Base-by-base conservation (phyloP, 148 eudicot genomes). In the Fagopyrum esculentum region DNA sequence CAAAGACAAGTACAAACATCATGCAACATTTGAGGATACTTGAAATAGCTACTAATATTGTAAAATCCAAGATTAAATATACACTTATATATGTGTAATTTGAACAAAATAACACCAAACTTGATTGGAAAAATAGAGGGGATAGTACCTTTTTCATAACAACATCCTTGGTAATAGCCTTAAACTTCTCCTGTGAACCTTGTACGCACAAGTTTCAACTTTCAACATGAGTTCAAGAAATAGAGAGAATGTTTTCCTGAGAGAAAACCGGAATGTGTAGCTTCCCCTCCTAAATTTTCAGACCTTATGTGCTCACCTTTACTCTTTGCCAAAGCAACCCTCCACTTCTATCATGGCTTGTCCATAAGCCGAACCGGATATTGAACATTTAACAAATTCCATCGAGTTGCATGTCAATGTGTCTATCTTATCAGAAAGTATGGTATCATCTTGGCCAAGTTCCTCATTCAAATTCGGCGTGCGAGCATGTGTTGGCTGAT, bases 141-240 rank as follows among this genome's bases (percentile, higher is more conserved):
- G 51, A 77, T 57, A 29, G 70, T 83, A 92, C 98, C 88, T 86
- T 94, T 86, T 94, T 92, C 98, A 94, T 91, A 69, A 93, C 84
- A 75, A 88, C 81, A 78, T 96, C 98, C 80, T 90, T 94, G 9
- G 97, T 94, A 22, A 22, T 22, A 22, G 26, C 26, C 26, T 22
- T 22, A 22, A 22, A 22, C 26, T 22, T 0, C 26, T 91, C 96
- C 64, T 95, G 97, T 22, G 96, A 96, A 85, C 81, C 90, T 97
- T 95, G 85, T 78, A 83, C 40, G 77, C 70, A 73, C 17, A 43
- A 80, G 76, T 68, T 51, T 64, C 43, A 13, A 77, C 26, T 22
- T 22, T 22, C 26, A 22, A 22, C 13, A 74, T 30, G 63, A 17
- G 66, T 45, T 59, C 45, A 75, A 55, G 16, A 6, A 30, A 17